A percentile compares a stretch with the other conserved stretches of the same genome.
Conservation (phyloP, 2,329 filamentous ascomycete genomes). For the Colletotrichum tabaci region DNA sequence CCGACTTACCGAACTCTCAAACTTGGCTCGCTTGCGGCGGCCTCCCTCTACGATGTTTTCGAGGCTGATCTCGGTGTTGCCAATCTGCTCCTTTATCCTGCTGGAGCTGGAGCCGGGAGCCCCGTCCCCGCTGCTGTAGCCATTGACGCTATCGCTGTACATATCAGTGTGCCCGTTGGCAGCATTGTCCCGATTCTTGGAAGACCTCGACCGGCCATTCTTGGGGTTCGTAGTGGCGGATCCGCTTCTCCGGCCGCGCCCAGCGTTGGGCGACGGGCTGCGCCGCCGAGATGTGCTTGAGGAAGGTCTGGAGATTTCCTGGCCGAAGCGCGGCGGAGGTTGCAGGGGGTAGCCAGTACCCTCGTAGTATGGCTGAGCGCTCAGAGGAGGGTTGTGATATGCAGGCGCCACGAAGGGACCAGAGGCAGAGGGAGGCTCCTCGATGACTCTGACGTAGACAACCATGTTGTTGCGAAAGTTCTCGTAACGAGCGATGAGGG, state of each 20-base stretch:
- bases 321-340: slow-evolving; percentile 65
- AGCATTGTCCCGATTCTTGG: slow-evolving; percentile 74
- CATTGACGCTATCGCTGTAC: slow-evolving; percentile 76
- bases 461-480: slow-evolving; percentile 95
- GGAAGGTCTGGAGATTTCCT: slow-evolving; percentile 76
- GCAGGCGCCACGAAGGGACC: slow-evolving; percentile 66
- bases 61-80: slow-evolving; percentile 96
- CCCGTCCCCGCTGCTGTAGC: slow-evolving; percentile 90
- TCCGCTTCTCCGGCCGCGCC: slow-evolving; percentile 81
- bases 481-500: slow-evolving; percentile 94
- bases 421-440: slow-evolving; percentile 64
- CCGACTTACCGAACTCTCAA: slow-evolving; percentile 93
- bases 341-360: slow-evolving; percentile 67
- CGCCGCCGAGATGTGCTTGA: slow-evolving; percentile 82
- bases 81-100: slow-evolving; percentile 87
- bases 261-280: slow-evolving; percentile 81
- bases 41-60: slow-evolving; percentile 99
- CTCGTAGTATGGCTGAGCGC: slow-evolving; percentile 69
- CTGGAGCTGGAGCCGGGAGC: slow-evolving; percentile 83
- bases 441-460: slow-evolving; percentile 91
- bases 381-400: slow-evolving; percentile 67
- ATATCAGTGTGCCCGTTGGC: slow-evolving; percentile 69
- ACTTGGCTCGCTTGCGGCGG: slow-evolving; percentile 93
- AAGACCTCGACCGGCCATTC: slow-evolving; percentile 78
- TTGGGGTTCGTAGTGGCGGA: slow-evolving; percentile 77